A percentile compares a stretch with the other conserved stretches of the same genome.
phyloP scores from a whole-genome alignment of 768 basidiomycete genomes.

The Mycena metata region DNA sequence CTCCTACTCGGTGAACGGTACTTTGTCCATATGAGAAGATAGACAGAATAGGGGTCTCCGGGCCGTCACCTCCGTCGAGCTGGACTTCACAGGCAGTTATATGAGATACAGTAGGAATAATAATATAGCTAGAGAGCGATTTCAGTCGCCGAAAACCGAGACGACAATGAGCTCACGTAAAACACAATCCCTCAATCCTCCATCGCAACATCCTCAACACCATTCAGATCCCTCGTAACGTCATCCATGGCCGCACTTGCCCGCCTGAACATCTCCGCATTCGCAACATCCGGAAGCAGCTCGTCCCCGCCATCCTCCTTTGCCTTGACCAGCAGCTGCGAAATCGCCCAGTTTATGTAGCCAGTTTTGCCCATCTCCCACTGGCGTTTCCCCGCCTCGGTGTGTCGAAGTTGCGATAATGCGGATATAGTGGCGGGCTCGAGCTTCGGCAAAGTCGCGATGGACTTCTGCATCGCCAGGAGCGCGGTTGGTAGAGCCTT shows the following conservation, averaged over 20 bases:
- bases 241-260: constrained; percentile 42
- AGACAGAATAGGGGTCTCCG: no score
- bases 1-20: no score
- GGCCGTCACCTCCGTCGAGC: no score
- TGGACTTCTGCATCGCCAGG: constrained; percentile 58
- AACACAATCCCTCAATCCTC: constrained; percentile 14
- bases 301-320: constrained; percentile 40
- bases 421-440: constrained; percentile 54
- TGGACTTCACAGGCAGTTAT: no score
- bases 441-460: constrained; percentile 64
- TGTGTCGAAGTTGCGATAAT: constrained; percentile 51
- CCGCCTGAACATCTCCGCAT: constrained; percentile 25
- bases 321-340: constrained; percentile 60
- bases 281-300: constrained; percentile 33
- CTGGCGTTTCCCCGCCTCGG: constrained; percentile 75
- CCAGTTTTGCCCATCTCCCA: constrained; percentile 85
- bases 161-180: no score
- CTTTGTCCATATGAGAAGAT: no score
- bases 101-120: no score
- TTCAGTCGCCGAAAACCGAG: no score
- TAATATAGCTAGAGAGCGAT: no score
- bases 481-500: constrained; percentile 17
- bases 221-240: constrained; percentile 22
- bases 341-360: constrained; percentile 84
- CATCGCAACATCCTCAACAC: constrained; percentile 28